These are phyloP conservation scores for Candida rishiriensis DNA, from an alignment of 805 yeast genomes.

Conservation along the genomic window DNA sequence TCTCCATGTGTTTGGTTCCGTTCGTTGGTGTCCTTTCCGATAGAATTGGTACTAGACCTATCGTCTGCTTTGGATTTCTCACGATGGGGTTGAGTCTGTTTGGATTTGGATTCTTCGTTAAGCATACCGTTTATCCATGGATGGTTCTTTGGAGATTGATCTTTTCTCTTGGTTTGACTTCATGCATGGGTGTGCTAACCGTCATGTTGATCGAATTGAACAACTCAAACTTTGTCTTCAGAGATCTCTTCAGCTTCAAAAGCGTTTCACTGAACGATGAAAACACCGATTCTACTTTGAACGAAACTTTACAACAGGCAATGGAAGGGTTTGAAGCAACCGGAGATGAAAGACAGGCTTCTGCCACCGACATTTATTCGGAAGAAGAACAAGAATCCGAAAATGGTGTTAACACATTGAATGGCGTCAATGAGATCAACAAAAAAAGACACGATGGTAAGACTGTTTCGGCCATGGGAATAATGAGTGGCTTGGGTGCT, in stretches of 20 bases:
- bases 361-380: constrained; percentile 10
- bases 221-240: constrained; percentile 37
- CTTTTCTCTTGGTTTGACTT: constrained; percentile 59
- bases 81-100: constrained; percentile 42
- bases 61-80: constrained; percentile 45
- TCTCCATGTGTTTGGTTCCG: constrained; percentile 51
- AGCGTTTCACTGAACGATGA: constrained; percentile 2
- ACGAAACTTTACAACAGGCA: constrained; percentile 14
- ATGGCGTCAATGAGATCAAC: constrained; percentile 18
- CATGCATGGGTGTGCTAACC: constrained; percentile 40
- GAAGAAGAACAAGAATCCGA: constrained; percentile 4
- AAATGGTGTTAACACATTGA: constrained; percentile 6
- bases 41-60: constrained; percentile 54
- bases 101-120: constrained; percentile 44
- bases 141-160: constrained; percentile 47
- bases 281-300: constrained; percentile 2
- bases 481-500: constrained; percentile 64
- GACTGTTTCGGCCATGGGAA: constrained; percentile 57
- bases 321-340: constrained; percentile 9
- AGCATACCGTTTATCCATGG: constrained; percentile 40
- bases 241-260: constrained; percentile 18
- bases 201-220: constrained; percentile 46
- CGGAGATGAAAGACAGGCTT: constrained; percentile 3
- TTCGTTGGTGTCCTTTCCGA: constrained; percentile 62
- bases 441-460: constrained; percentile 42